Conservation (phyloP, 192 early-diverging fungal genomes). For the Globomyces pollinis-pini region DNA sequence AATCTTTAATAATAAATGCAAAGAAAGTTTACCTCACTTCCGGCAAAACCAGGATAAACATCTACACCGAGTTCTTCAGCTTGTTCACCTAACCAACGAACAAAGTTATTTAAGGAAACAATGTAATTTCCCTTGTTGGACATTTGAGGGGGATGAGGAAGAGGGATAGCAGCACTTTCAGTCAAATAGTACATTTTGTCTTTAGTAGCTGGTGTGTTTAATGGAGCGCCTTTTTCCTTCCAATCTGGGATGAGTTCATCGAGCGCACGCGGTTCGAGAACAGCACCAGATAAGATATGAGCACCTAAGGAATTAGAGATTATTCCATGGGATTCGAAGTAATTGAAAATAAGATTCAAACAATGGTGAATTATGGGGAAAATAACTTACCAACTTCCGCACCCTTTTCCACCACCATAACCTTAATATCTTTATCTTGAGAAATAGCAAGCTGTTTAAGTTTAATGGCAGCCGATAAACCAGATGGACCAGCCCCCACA, state of each 20-base stretch:
- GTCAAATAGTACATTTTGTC: constrained; percentile 88
- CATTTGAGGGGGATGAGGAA: constrained; percentile 90
- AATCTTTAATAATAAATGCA: constrained; percentile 41
- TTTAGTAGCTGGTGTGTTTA: constrained; percentile 73
- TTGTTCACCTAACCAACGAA: constrained; percentile 92
- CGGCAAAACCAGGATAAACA: constrained; percentile 87
- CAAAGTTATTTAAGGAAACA: constrained; percentile 87
- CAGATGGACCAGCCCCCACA: constrained; percentile 90
- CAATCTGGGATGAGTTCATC: constrained; percentile 96
- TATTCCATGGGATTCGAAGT: not conserved
- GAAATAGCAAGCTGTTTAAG: constrained; percentile 82
- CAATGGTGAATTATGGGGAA: no score
- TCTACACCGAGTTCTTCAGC: constrained; percentile 95
- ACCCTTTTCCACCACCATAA: constrained; percentile 91
- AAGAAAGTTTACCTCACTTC: constrained; percentile 63
- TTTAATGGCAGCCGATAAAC: constrained; percentile 90
- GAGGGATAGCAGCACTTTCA: constrained; percentile 61
- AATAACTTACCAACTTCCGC: constrained; percentile 65
- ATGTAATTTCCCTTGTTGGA: constrained; percentile 97
- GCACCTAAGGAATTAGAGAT: constrained; percentile 61
- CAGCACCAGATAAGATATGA: constrained; percentile 92
- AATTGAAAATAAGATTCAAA: not conserved
- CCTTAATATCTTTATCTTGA: constrained; percentile 76
- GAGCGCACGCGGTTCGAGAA: constrained; percentile 84
- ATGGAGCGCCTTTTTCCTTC: constrained; percentile 90